Percentiles rank a stretch among this genome's conserved stretches.
Conservation (phyloP, 495 filamentous ascomycete species). For the Cetradonia linearis region DNA sequence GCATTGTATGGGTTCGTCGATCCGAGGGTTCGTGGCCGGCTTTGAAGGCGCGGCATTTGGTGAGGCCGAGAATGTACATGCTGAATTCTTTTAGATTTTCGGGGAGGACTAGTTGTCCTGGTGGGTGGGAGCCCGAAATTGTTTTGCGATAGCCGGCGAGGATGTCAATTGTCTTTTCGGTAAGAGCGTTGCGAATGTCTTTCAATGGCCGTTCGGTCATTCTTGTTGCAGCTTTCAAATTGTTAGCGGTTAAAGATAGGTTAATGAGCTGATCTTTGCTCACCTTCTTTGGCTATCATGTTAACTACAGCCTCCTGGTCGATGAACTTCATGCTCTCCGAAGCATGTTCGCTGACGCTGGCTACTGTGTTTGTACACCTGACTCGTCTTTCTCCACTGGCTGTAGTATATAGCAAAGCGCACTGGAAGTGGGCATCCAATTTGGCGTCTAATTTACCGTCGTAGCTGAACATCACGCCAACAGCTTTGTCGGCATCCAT, state of each 20-base stretch:
- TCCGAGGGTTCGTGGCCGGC: conserved; percentile 83
- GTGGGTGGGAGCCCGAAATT: conserved; percentile 73
- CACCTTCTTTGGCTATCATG: conserved; percentile 80
- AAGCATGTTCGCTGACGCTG: conserved; percentile 73
- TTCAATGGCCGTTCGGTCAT: conserved; percentile 73
- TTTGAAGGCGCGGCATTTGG: conserved; percentile 92
- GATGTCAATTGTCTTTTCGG: conserved; percentile 91
- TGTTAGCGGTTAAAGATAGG: conserved; percentile 8
- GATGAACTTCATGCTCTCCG: conserved; percentile 79
- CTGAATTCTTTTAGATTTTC: conserved; percentile 94
- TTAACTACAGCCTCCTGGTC: conserved; percentile 89
- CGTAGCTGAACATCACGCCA: conserved; percentile 86
- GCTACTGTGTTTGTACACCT: conserved; percentile 90
- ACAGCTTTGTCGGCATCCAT: conserved; percentile 92
- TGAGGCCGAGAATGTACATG: conserved; percentile 90
- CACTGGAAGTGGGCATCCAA: conserved; percentile 97
- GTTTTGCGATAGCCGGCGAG: conserved; percentile 89
- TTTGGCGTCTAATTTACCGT: conserved; percentile 93
- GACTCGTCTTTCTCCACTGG: conserved; percentile 79
- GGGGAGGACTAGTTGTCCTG: conserved; percentile 87
- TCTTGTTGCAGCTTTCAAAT: conserved; percentile 58
- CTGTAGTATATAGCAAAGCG: conserved; percentile 87
- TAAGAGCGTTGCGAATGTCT: conserved; percentile 72
- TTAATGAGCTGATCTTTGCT: conserved; percentile 15
- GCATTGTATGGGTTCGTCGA: conserved; percentile 80